Evolutionary conservation across 2,329 filamentous ascomycete species (phyloP), one percentile per base, ranked within the genome.

Genomic region (Diplodia seriata): DNA sequence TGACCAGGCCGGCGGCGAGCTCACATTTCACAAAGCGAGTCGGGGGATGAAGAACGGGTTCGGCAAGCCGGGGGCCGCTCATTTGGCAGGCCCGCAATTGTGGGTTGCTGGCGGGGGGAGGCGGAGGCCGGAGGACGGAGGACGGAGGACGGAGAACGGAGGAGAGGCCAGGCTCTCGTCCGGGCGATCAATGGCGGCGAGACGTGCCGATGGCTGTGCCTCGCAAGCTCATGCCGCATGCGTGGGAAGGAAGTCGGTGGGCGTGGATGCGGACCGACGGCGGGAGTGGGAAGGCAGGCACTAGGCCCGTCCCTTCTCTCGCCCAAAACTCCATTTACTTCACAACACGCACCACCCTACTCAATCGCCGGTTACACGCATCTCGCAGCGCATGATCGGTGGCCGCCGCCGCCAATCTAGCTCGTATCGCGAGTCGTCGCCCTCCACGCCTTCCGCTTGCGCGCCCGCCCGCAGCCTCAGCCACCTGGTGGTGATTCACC

Each of bases 361-460:
- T 50, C 59, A 49, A 49, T 51, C 59, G 15, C 15, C 47, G 11
- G 59, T 63, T 63, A 38, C 59, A 63, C 59, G 29, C 59, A 63
- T 63, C 59, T 63, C 59, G 47, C 59, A 51, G 47, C 43, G 43
- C 59, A 63, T 63, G n/a, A 63, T 63, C 59, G 59, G 18, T 15
- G 36, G 20, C 18, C 49, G 49, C 26, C 26, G 9, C n/a, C 40
- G 20, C 31, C 55, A 36, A 43, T 43, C 55, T 43, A 12, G n/a
- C 29, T 49, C 40, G 57, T 47, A 47, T 31, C 38, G 38, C 31
- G 55, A 40, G 54, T 9, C 54, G 54, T 36, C 29, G 20, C n/a
- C 18, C 26, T 9, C 29, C 14, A 15, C 4, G 56, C 26, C 40
- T 49, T 63, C 59, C 31, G 9, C 59, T 51, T 63, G 59, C 59